A percentile compares a stretch with the other conserved stretches of the same genome.
phyloP scores from a whole-genome alignment of 345 rosid species.

The Murraya koenigii region DNA sequence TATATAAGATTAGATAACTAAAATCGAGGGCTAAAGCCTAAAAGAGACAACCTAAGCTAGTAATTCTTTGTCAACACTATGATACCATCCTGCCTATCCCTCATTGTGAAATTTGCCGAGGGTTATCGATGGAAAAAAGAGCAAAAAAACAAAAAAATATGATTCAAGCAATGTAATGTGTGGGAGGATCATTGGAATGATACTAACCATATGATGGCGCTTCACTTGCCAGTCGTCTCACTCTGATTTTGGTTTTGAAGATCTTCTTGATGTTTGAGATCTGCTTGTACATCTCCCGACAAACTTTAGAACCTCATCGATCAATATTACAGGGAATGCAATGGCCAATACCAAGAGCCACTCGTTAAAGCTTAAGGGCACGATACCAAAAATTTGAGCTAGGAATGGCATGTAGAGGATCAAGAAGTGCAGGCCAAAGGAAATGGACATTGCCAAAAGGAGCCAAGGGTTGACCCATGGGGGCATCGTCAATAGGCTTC shows the following conservation, averaged over 20 bases:
- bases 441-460: conserved; percentile 58
- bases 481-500: conserved; percentile 65
- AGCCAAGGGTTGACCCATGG: conserved; percentile 85
- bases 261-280: conserved; percentile 22
- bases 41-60: background rate
- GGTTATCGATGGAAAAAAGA: background rate
- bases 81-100: background rate
- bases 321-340: conserved; percentile 59
- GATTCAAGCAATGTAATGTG: background rate
- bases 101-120: background rate
- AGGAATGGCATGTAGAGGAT: conserved; percentile 68
- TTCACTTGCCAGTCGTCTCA: conserved; percentile 14
- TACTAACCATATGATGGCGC: background rate
- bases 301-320: conserved; percentile 49
- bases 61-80: background rate
- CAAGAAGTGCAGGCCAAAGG: conserved; percentile 64
- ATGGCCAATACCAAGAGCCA: conserved; percentile 66
- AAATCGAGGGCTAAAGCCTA: background rate
- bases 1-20: background rate
- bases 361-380: conserved; percentile 65
- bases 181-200: background rate
- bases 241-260: conserved; percentile 43
- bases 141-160: background rate
- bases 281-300: conserved; percentile 37
- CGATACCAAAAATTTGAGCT: conserved; percentile 59